Evolutionary conservation across 129 eudicot genomes (phyloP).

Genomic region (Helichrysum umbraculigerum): DNA sequence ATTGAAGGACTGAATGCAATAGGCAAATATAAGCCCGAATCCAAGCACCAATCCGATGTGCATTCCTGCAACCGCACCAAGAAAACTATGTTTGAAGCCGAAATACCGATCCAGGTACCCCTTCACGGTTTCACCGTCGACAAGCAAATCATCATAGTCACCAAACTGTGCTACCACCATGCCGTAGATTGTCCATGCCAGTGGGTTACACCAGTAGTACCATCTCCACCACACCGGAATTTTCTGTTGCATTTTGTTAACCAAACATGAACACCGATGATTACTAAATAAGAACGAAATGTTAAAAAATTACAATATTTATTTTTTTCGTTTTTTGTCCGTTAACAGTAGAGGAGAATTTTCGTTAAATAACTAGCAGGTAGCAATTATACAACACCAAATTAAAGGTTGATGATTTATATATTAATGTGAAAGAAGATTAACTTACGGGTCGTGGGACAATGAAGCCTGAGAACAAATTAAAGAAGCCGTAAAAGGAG

Average conservation of each 20-base stretch:
- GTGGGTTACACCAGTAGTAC: conserved; percentile 69
- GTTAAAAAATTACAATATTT: background rate
- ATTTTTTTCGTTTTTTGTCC: background rate
- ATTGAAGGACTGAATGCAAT: conserved; percentile 47
- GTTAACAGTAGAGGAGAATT: background rate
- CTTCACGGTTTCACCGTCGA: conserved; percentile 26
- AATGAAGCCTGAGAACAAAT: conserved; percentile 45
- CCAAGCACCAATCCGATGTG: conserved; percentile 33
- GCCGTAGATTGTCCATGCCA: conserved; percentile 75
- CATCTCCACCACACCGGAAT: conserved; percentile 90
- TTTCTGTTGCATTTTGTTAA: conserved; percentile 42
- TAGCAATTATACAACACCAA: background rate
- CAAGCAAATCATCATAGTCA: conserved; percentile 34
- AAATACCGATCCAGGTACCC: conserved; percentile 34
- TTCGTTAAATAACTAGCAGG: background rate
- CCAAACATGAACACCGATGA: background rate
- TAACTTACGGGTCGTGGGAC: conserved; percentile 47
- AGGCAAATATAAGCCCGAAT: conserved; percentile 43
- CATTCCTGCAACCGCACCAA: conserved; percentile 43
- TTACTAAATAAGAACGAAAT: background rate
- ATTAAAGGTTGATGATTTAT: background rate
- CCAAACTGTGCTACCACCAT: conserved; percentile 64
- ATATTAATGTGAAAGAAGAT: background rate
- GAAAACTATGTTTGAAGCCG: conserved; percentile 48
- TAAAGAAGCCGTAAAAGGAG: conserved; percentile 39